phyloP scores from a whole-genome alignment of 2,329 filamentous ascomycete genomes.

The Stagonosporopsis vannaccii region DNA sequence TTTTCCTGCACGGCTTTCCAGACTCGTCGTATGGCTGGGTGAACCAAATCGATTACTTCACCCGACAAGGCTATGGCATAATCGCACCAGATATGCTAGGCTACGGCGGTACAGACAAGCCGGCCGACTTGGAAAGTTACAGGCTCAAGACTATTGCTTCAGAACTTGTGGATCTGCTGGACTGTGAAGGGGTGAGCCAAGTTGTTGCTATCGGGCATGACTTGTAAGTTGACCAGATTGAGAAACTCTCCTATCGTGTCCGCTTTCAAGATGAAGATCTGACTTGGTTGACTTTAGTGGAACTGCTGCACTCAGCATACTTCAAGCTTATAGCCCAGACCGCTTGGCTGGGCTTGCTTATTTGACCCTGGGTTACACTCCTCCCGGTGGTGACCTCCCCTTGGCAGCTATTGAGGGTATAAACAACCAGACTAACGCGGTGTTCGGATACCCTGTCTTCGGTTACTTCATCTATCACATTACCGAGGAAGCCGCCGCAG shows the following conservation, averaged over 20 bases:
- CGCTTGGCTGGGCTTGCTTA: too few species aligned
- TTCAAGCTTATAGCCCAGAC: too few species aligned
- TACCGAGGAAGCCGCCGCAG: background rate
- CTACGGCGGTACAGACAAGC: slow-evolving; percentile 63
- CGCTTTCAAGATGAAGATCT: too few species aligned
- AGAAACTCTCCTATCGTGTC: too few species aligned
- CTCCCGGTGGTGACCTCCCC: background rate
- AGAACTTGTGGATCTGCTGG: background rate
- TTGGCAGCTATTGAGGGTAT: background rate
- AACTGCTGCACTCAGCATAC: too few species aligned
- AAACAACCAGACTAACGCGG: background rate
- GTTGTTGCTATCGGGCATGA: background rate
- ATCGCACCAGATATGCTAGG: slow-evolving; percentile 70
- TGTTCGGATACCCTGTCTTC: background rate
- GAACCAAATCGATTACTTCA: slow-evolving; percentile 63
- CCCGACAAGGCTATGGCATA: slow-evolving; percentile 64
- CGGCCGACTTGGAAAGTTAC: slow-evolving; percentile 18
- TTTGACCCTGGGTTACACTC: too few species aligned
- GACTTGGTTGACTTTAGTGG: too few species aligned
- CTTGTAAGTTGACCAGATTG: too few species aligned
- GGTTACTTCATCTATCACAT: background rate
- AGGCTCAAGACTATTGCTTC: slow-evolving; percentile 1
- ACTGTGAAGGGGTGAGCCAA: background rate
- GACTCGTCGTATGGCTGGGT: slow-evolving; percentile 72
- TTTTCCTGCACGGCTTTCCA: slow-evolving; percentile 70